Conservation (phyloP, 768 basidiomycete genomes). For the Rhodosporidiobolus sp. region DNA sequence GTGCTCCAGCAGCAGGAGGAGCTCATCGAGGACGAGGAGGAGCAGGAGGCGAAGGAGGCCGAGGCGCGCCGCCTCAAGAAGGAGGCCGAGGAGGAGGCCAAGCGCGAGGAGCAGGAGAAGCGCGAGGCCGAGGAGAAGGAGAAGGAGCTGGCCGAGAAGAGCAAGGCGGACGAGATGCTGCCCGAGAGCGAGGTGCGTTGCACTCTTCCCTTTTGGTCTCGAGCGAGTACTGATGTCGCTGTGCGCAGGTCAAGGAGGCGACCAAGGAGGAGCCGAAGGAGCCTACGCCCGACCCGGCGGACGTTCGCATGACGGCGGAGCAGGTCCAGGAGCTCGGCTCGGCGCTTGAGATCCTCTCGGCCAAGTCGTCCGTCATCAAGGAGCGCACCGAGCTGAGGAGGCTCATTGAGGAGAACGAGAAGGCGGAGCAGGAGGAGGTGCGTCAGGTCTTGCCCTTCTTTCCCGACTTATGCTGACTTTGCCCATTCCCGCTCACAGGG, state of each 20-base stretch:
- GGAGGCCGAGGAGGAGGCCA: conserved; percentile 66
- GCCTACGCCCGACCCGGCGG: conserved; percentile 47
- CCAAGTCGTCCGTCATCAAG: conserved; percentile 90
- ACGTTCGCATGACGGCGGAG: conserved; percentile 95
- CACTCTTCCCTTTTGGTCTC: no score
- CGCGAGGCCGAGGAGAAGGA: conserved; percentile 25
- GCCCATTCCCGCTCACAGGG: conserved; percentile 56
- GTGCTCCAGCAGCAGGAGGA: conserved; percentile 98
- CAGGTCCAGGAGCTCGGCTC: conserved; percentile 91
- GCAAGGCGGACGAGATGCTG: conserved; percentile 67
- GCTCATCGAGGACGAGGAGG: conserved; percentile 97
- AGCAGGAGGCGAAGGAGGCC: conserved; percentile 87
- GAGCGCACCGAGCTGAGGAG: conserved; percentile 86
- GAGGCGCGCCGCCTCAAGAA: conserved; percentile 80
- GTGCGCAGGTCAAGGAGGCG: conserved; percentile 50
- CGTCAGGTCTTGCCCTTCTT: conserved; percentile 17
- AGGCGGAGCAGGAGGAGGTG: conserved; percentile 67
- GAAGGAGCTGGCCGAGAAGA: conserved; percentile 35
- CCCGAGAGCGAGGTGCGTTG: conserved; percentile 79
- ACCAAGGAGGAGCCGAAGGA: conserved; percentile 87
- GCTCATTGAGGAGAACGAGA: conserved; percentile 90
- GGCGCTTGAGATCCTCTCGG: conserved; percentile 82
- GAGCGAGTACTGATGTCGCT: background rate
- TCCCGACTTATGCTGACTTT: background rate
- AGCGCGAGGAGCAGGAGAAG: conserved; percentile 57